These are phyloP conservation scores for Helotiales sp. DNA, from an alignment of 2,329 filamentous ascomycete species.

Conservation along the genomic window DNA sequence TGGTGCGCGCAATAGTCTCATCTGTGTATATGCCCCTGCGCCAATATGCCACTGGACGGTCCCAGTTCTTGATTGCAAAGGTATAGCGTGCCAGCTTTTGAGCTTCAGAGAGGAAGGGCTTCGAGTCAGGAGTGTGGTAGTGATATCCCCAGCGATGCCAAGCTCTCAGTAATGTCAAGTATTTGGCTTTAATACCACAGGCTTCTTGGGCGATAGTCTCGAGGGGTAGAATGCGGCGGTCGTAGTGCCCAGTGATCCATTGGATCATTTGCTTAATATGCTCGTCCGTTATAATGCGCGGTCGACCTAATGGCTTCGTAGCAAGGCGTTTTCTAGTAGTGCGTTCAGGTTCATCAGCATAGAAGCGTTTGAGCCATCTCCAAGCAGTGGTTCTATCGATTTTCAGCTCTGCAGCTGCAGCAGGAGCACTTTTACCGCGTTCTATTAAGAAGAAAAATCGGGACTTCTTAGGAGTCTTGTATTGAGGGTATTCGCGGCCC, in stretches of 20 bases:
- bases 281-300: neutral
- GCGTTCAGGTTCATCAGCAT: neutral
- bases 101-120: no score
- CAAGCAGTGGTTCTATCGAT: neutral
- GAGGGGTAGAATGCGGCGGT: neutral
- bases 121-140: no score
- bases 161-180: no score
- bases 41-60: no score
- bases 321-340: neutral
- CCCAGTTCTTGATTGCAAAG: no score
- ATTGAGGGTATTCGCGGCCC: no score
- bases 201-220: neutral
- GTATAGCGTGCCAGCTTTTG: no score
- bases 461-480: no score
- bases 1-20: no score
- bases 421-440: neutral
- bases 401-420: neutral
- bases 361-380: neutral
- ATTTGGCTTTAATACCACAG: neutral
- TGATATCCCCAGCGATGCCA: no score
- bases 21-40: no score
- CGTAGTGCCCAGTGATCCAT: neutral
- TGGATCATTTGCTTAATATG: neutral
- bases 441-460: neutral
- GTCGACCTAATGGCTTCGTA: neutral